Evolutionary conservation across 139 green algal genomes (phyloP), one percentile per base, ranked within the genome.

Genomic region (Tetraselmis striata): DNA sequence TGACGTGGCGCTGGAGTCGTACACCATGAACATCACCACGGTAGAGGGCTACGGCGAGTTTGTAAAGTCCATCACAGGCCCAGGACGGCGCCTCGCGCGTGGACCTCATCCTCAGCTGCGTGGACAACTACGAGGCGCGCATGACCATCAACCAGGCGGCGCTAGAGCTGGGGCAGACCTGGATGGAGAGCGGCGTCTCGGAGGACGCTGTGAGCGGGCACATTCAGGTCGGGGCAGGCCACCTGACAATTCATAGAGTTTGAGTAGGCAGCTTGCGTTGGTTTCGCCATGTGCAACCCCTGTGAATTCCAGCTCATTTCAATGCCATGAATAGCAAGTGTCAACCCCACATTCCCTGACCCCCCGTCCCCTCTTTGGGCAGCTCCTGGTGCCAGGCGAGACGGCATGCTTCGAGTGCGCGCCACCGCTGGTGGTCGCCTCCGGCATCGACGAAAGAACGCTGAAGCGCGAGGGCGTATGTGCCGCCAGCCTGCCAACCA

Each of bases 61-160:
- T 77, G 74, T 77, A 2, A 2, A 18, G 2, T 77, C 74, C 5
- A 77, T 28, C 25, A 76, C 32, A 11, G 78, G 77, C 79, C 2
- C 30, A n/a, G 29, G 83, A 88, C 30, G 58, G 74, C 29, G 23
- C 27, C 0, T 93, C 86, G 0, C 86, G 92, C 0, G 96, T 99
- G 58, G 94, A 98, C 87, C 87, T 99, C 75, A 90, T 99, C 75
- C 92, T 99, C 30, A 92, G 84, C 59, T 99, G 96, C 81, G 96
- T 99, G 58, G 96, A 99, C 90, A 99, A 99, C 93, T 99, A 99
- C 85, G 96, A 99, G 84, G 96, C 96, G 1, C 91, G 96, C 59
- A 98, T 99, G 90, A 95, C 94, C 24, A 96, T 99, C 91, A 99
- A 99, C 87, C 92, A 97, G 92, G 94, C 96, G 59, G 98, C 94